phyloP scores from a whole-genome alignment of 306 rosid genomes.

The Fragaria nilgerrensis region DNA sequence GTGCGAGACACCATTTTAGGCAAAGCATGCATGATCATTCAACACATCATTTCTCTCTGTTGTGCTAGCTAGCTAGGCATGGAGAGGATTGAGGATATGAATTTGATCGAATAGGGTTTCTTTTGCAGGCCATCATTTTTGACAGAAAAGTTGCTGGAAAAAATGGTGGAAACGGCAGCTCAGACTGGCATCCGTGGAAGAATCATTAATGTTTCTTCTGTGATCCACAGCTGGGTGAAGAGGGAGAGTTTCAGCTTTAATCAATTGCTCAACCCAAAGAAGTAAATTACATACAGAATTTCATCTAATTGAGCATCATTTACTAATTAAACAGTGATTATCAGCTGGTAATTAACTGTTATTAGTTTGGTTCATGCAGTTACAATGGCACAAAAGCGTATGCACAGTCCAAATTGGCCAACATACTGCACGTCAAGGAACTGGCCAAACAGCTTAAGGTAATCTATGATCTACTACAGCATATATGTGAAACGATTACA shows the following conservation, averaged over 20 bases:
- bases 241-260: constrained; percentile 57
- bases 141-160: constrained; percentile 78
- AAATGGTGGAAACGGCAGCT: constrained; percentile 80
- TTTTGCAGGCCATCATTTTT: constrained; percentile 75
- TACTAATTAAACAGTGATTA: background rate
- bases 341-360: background rate
- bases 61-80: background rate
- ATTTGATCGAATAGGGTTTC: background rate
- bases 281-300: constrained; percentile 34
- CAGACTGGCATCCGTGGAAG: constrained; percentile 84
- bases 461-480: background rate
- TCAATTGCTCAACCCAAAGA: constrained; percentile 63
- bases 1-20: background rate
- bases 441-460: constrained; percentile 79
- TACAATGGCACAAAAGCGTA: constrained; percentile 87
- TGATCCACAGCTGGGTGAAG: constrained; percentile 84
- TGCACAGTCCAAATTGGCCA: constrained; percentile 85
- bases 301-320: background rate
- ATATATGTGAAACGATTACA: background rate
- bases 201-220: constrained; percentile 79
- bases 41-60: background rate
- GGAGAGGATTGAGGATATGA: background rate
- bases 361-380: constrained; percentile 43
- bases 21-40: background rate
- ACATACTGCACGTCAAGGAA: constrained; percentile 84